Evolutionary conservation across 2,329 filamentous ascomycete genomes (phyloP).

Genomic region (Pseudocercospora pini-densiflorae): DNA sequence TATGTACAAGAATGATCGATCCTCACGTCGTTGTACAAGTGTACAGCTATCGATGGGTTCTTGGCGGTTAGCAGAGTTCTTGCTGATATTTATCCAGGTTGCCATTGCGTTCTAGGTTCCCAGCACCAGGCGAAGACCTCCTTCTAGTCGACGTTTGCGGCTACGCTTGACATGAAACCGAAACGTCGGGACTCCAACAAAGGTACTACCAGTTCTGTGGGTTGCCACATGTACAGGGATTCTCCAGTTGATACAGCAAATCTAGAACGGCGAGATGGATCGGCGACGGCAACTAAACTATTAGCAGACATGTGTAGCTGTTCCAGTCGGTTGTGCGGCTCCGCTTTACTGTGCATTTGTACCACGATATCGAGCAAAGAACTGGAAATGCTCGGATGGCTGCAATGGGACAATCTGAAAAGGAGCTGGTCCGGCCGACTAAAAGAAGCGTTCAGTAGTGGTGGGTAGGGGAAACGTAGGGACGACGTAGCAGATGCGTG

Average conservation of each 20-base stretch:
- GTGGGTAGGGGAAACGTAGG: background rate
- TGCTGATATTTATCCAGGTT: slow-evolving; percentile 11
- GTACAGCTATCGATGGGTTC: background rate
- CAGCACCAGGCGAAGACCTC: background rate
- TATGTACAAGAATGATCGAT: slow-evolving; percentile 14
- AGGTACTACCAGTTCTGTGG: slow-evolving; percentile 4
- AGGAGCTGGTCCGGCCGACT: background rate
- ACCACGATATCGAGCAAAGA: slow-evolving; percentile 7
- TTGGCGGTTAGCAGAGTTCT: background rate
- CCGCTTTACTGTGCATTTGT: slow-evolving; percentile 2
- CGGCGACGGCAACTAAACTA: slow-evolving; percentile 1
- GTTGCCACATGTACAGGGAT: slow-evolving; percentile 13
- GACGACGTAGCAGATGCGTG: background rate
- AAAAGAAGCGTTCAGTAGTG: background rate
- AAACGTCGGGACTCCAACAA: slow-evolving; percentile 6
- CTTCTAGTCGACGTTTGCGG: slow-evolving; percentile 20
- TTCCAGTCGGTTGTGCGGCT: slow-evolving; percentile 10
- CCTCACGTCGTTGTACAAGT: background rate
- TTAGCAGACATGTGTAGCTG: slow-evolving; percentile 7
- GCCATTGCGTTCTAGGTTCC: slow-evolving; percentile 11
- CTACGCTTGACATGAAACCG: slow-evolving; percentile 8
- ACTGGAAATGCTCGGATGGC: slow-evolving; percentile 14
- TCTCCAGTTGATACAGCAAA: slow-evolving; percentile 6
- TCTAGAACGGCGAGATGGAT: slow-evolving; percentile 4
- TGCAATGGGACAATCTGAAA: slow-evolving; percentile 7